Evolutionary conservation across 306 rosid species (phyloP), one percentile per base, ranked within the genome.

Genomic region (Potentilla sterilis): DNA sequence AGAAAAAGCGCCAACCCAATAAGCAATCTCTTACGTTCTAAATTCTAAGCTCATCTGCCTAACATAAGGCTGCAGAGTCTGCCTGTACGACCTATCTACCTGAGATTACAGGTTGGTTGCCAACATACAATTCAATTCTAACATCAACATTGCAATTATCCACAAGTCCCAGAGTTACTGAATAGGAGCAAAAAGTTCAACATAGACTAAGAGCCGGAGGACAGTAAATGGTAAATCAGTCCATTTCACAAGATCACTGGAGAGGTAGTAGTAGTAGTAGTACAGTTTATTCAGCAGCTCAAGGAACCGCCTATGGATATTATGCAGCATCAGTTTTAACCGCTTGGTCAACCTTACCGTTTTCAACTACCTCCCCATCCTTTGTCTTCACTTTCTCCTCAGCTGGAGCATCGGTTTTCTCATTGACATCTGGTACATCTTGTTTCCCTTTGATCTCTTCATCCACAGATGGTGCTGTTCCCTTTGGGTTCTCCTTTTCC

Each of bases 291-390:
- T 89, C 79, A 84, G 82, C 82, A 82, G 86, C 84, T 77, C 79
- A 74, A 74, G n/a, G 73, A 22, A 71, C 43, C 4, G 75, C 51
- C 24, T 74, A 48, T 61, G 76, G 69, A 64, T 55, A 72, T 37
- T 69, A 63, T 34, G 82, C 69, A 65, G 72, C 74, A 77, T 82
- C 87, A 74, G 68, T 68, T 77, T 52, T 81, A 81, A 67, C 73
- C 64, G 75, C 81, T 82, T 79, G 85, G 69, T 70, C 86, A 76
- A 83, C 86, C 68, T 82, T 83, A n/a, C 88, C 89, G 28, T 84
- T 88, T 81, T 85, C 93, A 38, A 78, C 68, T 49, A 78, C 64
- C 70, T 75, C 77, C 21, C 73, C 83, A 37, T 78, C 93, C 63
- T 74, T 75, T 76, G 80, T 77, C 66, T 79, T 62, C 59, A 79